Conservation (phyloP, 176 grass and related monocot species). For the Canna indica region DNA sequence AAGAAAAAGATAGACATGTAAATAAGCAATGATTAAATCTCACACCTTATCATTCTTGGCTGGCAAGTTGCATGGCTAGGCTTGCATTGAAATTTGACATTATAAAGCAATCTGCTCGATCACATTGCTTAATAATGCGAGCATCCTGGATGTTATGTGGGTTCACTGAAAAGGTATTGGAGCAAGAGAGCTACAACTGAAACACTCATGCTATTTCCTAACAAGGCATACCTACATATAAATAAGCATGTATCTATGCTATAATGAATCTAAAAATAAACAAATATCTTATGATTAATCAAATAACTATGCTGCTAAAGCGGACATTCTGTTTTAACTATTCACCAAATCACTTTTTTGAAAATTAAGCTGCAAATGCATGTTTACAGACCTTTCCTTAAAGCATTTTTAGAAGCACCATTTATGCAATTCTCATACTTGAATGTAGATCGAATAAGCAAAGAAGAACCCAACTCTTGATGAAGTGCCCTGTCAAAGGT, state of each 20-base stretch:
- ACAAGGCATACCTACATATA: slow-evolving; percentile 68
- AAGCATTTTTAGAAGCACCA: too few relatives aligned
- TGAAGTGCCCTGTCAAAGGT: too few relatives aligned
- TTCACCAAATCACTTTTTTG: background rate
- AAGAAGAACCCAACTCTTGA: too few relatives aligned
- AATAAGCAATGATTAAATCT: background rate
- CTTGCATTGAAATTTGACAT: background rate
- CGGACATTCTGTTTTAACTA: background rate
- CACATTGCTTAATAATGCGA: background rate
- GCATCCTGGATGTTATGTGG: background rate
- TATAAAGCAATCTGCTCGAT: background rate
- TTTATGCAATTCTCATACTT: background rate
- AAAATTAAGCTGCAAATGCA: background rate
- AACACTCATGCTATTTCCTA: slow-evolving; percentile 87
- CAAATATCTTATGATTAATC: background rate
- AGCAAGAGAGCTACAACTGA: slow-evolving; percentile 74
- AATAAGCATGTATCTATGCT: background rate
- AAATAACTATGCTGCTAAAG: background rate
- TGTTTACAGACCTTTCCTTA: background rate
- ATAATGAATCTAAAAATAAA: background rate
- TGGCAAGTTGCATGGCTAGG: background rate
- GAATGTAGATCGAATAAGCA: too few relatives aligned
- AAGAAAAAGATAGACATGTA: background rate
- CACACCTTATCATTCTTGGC: background rate
- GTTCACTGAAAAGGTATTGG: slow-evolving; percentile 43